Evolutionary conservation across 306 rosid genomes (phyloP).

Genomic region (Sesbania bispinosa): DNA sequence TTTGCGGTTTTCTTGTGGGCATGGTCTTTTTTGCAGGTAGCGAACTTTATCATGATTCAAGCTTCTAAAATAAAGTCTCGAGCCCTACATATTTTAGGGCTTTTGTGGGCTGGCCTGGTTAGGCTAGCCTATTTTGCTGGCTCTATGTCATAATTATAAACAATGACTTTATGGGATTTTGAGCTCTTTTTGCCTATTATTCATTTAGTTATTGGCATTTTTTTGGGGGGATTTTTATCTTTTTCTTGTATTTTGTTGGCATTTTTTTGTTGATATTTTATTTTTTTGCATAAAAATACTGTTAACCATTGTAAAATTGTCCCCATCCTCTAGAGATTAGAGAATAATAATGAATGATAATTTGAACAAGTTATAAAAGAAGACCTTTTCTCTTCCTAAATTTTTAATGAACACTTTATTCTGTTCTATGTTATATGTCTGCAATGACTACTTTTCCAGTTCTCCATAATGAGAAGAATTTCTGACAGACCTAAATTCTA

Average conservation of each 20-base stretch:
- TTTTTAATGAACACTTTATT: neutral
- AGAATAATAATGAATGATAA: neutral
- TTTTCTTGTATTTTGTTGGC: neutral
- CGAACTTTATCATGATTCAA: no score
- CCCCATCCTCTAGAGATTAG: neutral
- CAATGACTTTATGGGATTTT: neutral
- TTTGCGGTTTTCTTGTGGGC: no score
- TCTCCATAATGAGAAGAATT: neutral
- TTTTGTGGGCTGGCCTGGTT: no score
- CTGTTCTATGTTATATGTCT: neutral
- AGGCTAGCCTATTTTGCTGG: no score
- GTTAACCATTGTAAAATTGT: neutral
- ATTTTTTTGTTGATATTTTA: neutral
- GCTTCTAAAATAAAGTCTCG: no score
- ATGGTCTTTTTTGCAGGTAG: no score
- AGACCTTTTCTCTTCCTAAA: neutral
- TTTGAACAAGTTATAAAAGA: neutral
- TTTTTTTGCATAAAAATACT: neutral
- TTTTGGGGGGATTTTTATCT: neutral
- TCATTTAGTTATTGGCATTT: no score
- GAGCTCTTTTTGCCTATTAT: neutral
- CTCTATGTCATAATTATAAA: no score
- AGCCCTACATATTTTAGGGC: no score
- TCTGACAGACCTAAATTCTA: neutral
- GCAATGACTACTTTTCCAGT: neutral